phyloP scores from a whole-genome alignment of 202 grass and related monocot genomes.

The Eragrostis tef region DNA sequence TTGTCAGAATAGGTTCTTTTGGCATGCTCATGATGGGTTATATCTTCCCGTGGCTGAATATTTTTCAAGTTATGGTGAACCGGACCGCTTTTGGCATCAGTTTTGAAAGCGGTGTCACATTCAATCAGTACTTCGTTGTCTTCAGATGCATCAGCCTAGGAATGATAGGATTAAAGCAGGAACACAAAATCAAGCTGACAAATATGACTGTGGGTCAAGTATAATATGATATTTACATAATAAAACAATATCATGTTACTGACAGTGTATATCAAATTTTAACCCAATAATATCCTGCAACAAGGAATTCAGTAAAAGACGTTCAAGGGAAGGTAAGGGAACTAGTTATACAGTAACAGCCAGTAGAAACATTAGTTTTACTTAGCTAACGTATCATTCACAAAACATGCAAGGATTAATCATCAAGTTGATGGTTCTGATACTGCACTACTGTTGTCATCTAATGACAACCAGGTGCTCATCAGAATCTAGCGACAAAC shows the following conservation, averaged over 20 bases:
- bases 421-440: slow-evolving; percentile 18
- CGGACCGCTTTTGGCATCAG: slow-evolving; percentile 39
- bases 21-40: slow-evolving; percentile 13
- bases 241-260: slow-evolving; percentile 18
- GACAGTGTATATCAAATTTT: slow-evolving; percentile 10
- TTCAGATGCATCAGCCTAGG: slow-evolving; percentile 46
- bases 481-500: neutral
- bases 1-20: slow-evolving; percentile 25
- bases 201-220: slow-evolving; percentile 3
- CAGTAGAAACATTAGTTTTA: slow-evolving; percentile 32
- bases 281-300: slow-evolving; percentile 12
- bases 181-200: neutral
- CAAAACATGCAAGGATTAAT: slow-evolving; percentile 25
- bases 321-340: neutral
- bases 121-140: slow-evolving; percentile 44
- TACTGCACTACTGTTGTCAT: neutral
- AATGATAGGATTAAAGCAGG: slow-evolving; percentile 43
- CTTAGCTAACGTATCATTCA: slow-evolving; percentile 26
- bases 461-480: neutral
- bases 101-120: slow-evolving; percentile 7
- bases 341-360: slow-evolving; percentile 6
- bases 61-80: slow-evolving; percentile 35
- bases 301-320: neutral
- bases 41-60: slow-evolving; percentile 26
- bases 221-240: slow-evolving; percentile 21